Evolutionary conservation across 228 moss, liverwort and hornwort genomes (phyloP), one percentile per base, ranked within the genome.

Genomic region (Sphagnum fallax): DNA sequence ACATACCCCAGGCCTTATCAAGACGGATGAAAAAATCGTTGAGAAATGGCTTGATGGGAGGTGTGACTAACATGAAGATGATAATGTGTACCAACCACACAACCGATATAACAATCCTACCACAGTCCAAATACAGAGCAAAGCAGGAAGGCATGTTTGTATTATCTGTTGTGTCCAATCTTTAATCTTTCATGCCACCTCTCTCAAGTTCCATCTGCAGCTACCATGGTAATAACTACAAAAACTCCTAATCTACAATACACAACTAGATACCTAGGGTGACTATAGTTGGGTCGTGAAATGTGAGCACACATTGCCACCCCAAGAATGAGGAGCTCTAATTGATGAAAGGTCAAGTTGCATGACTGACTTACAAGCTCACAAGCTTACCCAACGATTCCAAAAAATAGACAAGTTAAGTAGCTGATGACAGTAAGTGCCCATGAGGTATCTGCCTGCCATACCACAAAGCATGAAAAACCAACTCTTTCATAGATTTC

Each of bases 61-160:
- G 91, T 15, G 73, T 66, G 60, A 90, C 82, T 51, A 98, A 73
- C 94, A 98, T 94, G 57, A 88, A 98, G 72, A 98, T 84, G 48
- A 94, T 90, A 63, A 94, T 94, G 58, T 98, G 97, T 58, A 98
- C 79, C 65, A 98, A 79, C 97, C 97, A 98, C 52, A 89, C 84
- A 18, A 88, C 77, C 0, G 94, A 91, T 53, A 94, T 89, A n/a
- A 80, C 90, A 76, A 82, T 69, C 61, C 98, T 98, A 80, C 66
- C 75, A 80, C 6, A 71, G 58, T 47, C 50, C 32, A 64, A 7
- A n/a, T 52, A 48, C 9, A 53, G 61, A 62, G n/a, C 14, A 72
- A 16, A 55, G 9, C 8, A 55, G 55, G 55, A 12, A 55, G 55
- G 12, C 9, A 32, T 32, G 32, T 32, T 32, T 32, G 2, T 32